Base-by-base conservation (phyloP, 768 basidiomycete species). In the Pleurotus citrinopileatus region DNA sequence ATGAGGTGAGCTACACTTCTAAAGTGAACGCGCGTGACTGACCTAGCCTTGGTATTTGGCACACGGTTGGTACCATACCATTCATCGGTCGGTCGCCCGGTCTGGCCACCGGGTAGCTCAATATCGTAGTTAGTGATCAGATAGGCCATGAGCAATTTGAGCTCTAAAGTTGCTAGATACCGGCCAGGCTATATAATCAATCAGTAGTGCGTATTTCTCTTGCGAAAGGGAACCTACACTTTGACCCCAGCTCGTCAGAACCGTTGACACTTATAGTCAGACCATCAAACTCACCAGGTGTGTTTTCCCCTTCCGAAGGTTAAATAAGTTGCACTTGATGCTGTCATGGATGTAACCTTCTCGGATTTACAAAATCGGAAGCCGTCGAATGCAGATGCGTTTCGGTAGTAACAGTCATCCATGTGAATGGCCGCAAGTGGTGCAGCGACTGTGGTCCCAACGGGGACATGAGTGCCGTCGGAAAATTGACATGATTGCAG, bases 401-500 rank as follows among this genome's bases (percentile, higher is more conserved):
- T 32, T 20, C 9, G n/a, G 42, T 51, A 19, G 26, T 47, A 19
- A 29, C 42, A 50, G 20, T 58, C 45, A 48, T 60, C 57, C 22
- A 40, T 51, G 43, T 60, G 59, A 8, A 54, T 40, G 2, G 57
- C 47, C 46, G 38, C 23, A 10, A 54, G 27, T 25, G 57, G 57
- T 15, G 42, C 37, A 15, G 28, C 8, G 4, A 60, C 42, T 9
- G 55, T 43, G 1, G 47, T 53, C 23, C 59, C 59, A 27, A 48
- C 51, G 17, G 59, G 59, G 19, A 60, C 46, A 10, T 42, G 34
- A 20, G 60, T 59, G 17, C 60, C 60, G 25, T 61, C 46, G 8
- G 58, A 59, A 37, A 61, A 61, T 20, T 46, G 52, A 29, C 54
- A 61, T 23, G 55, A 50, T 27, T 26, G 13, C 10, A 61, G 32